Conservation (phyloP, 192 early-diverging fungal genomes). For the Backusella macrospora region DNA sequence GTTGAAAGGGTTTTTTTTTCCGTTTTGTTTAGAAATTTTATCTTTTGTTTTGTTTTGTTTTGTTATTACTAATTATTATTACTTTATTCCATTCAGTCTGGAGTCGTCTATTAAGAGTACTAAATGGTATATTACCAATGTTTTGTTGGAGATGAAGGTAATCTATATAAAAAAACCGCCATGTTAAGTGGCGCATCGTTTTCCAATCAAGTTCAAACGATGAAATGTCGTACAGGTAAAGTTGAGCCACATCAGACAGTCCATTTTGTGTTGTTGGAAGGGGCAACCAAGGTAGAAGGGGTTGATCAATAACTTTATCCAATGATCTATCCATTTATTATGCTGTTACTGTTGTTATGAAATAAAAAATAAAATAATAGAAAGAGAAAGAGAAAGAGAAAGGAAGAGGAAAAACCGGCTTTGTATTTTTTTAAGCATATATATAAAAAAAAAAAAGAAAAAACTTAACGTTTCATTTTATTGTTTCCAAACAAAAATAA, state of each 20-base stretch:
- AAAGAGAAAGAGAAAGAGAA: not conserved
- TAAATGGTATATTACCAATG: not conserved
- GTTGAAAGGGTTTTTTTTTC: not conserved
- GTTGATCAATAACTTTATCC: not conserved
- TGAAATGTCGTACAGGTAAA: not conserved
- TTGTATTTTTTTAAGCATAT: not conserved
- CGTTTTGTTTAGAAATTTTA: not conserved
- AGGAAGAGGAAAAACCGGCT: not conserved
- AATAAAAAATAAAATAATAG: not conserved
- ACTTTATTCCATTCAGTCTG: conserved; percentile 19
- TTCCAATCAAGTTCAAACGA: conserved; percentile 20
- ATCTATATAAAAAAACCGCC: conserved; percentile 24
- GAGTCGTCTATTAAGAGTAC: not conserved
- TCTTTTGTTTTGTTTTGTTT: not conserved
- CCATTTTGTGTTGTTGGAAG: conserved; percentile 7
- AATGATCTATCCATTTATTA: not conserved
- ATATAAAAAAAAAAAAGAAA: no score
- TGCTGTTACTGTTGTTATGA: not conserved
- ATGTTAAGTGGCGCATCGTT: not conserved
- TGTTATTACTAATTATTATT: not conserved
- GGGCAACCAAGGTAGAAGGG: conserved; percentile 4
- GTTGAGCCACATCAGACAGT: conserved; percentile 6
- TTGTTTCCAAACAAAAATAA: not conserved
- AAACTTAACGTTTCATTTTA: conserved; percentile 5
- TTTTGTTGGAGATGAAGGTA: conserved; percentile 13